Base-by-base conservation (phyloP, 1,284 basidiomycete species). In the Tausonia pullulans region DNA sequence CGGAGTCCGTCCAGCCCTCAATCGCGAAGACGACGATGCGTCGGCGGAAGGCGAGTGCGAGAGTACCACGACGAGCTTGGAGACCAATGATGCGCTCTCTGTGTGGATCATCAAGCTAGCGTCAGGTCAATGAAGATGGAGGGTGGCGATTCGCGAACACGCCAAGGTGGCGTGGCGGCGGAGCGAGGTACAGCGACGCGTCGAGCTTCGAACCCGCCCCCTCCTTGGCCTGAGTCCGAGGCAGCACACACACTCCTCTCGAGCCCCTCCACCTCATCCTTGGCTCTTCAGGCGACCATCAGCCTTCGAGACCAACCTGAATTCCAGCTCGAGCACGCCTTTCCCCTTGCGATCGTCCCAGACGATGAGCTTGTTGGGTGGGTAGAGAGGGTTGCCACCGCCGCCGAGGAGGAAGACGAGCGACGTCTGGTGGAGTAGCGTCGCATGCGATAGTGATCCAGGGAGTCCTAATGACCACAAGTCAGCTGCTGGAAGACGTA, bases 321-420 rank as follows among this genome's bases (percentile, higher is more conserved):
- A 96, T 77, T 96, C 92, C 62, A 97, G 81, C 75, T 95, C 90
- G 43, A 88, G 89, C 50, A 93, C 85, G 70, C 92, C 86, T 60
- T 79, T 78, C 4, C 84, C 85, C 2, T 82, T 77, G 2, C 80
- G 81, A 75, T 92, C 90, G 75, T 96, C 87, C 86, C 89, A 96
- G 57, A 97, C 75, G 64, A 96, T 81, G 57, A 93, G 88, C 78
- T 96, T 97, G 79, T 97, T 97, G 41, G 89, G 90, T 43, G 93
- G 86, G 76, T 92, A 97, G 5, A 90, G 81, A n/a, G 93, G 93
- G 72, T 87, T 87, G 60, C 84, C 80, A 44, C 92, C 91, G 58
- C 93, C 93, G 58, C 93, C 93, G 68, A 95, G 81, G 51, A 97
- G 83, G 73, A 93, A 92, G 56, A 96, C 78, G 45, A 97, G 78